Base-by-base conservation (phyloP, 2,329 filamentous ascomycete species). In the Hypoxylon sp. region DNA sequence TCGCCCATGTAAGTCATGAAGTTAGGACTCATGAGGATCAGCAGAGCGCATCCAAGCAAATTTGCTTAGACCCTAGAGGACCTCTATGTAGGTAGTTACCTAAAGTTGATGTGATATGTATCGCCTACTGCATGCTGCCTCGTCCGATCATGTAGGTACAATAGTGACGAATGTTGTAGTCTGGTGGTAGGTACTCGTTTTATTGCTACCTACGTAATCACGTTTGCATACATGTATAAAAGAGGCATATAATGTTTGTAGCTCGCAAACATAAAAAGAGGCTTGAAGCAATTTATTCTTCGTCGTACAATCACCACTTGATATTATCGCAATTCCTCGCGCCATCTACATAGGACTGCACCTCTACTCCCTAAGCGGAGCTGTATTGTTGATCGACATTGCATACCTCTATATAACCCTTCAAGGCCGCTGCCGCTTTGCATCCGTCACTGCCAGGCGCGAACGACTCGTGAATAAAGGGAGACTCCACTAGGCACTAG, bases 371-470 rank as follows among this genome's bases (percentile, higher is more conserved):
- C 6, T 30, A 37, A 17, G 7, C 13, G 3, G 56, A 64, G 49
- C 51, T 56, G 49, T 42, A 55, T 62, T 64, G 64, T 49, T 64
- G 64, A 70, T 70, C 64, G 44, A 64, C 53, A 69, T 69, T 54
- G 61, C 37, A 40, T 55, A 35, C 20, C 51, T 17, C 27, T 59
- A 68, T 61, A 51, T 61, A 63, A 59, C 60, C 64, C 61, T 64
- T 64, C 64, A 25, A 46, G 20, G n/a, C n/a, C n/a, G n/a, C n/a
- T n/a, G 14, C 64, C 60, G 58, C 67, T 58, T 61, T 66, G 30
- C 44, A 27, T 62, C 48, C 27, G 48, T 53, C 37, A 57, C 53
- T 59, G 50, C 35, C 58, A 70, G 33, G 42, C 57, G 48, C 56
- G 56, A 68, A 48, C 53, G 51, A 68, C 44, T 56, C 10, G 2